Evolutionary conservation across 2,329 filamentous ascomycete species (phyloP).

Genomic region (Akanthomyces uredinophilus): DNA sequence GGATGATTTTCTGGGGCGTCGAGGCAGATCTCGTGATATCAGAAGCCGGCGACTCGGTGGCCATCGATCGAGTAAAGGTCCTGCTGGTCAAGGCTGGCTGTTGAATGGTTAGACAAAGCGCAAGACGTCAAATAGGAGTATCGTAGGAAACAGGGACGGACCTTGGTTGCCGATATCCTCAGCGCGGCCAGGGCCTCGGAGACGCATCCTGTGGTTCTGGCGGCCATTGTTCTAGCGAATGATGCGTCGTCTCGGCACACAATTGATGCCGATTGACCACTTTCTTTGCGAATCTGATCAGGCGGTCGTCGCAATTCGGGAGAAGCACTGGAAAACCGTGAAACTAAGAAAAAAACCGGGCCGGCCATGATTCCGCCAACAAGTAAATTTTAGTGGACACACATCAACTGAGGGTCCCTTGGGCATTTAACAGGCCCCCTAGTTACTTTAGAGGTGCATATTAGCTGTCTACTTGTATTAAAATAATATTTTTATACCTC

Average conservation of each 20-base stretch:
- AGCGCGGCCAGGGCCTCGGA: slow-evolving; percentile 48
- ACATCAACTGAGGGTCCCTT: too few relatives aligned
- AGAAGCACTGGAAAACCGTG: slow-evolving; percentile 22
- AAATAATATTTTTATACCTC: too few relatives aligned
- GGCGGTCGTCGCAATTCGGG: slow-evolving; percentile 2
- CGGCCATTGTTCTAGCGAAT: slow-evolving; percentile 33
- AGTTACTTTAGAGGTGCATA: too few relatives aligned
- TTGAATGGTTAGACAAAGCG: slow-evolving; percentile 22
- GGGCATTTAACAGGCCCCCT: too few relatives aligned
- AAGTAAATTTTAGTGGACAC: too few relatives aligned
- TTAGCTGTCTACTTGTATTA: too few relatives aligned
- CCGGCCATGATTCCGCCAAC: slow-evolving; percentile 24
- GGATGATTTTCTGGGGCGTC: slow-evolving; percentile 30
- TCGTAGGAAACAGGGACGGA: slow-evolving; percentile 16
- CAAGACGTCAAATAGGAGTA: slow-evolving; percentile 22
- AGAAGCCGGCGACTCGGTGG: slow-evolving; percentile 44
- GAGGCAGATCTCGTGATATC: slow-evolving; percentile 31
- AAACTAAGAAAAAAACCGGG: slow-evolving; percentile 22
- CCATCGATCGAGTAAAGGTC: slow-evolving; percentile 50
- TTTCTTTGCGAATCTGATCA: neutral
- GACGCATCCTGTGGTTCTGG: slow-evolving; percentile 45
- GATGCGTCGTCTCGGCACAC: neutral
- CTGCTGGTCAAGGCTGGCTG: slow-evolving; percentile 33
- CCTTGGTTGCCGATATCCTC: slow-evolving; percentile 39
- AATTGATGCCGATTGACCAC: neutral